Percentiles rank a stretch among this genome's conserved stretches.
phyloP scores from a whole-genome alignment of 2,329 filamentous ascomycete species.

The Akanthomyces lecanii region DNA sequence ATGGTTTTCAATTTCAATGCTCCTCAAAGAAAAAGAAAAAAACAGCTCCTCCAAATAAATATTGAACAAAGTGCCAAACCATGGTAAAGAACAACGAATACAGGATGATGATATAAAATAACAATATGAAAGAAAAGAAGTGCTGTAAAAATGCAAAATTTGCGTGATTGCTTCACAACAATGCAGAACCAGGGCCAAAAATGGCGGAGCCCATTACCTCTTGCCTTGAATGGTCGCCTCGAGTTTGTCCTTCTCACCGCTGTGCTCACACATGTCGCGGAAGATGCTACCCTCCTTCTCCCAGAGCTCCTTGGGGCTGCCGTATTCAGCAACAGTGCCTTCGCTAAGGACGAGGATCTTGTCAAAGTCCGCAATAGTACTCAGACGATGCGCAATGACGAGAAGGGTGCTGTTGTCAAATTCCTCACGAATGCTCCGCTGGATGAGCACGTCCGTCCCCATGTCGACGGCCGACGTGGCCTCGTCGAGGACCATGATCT shows the following conservation, averaged over 20 bases:
- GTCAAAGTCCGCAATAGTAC: conserved; percentile 74
- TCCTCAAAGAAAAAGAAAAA: no score
- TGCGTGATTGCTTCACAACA: background rate
- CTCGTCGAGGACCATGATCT: conserved; percentile 77
- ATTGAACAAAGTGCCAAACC: background rate
- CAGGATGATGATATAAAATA: background rate
- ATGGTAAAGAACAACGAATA: background rate
- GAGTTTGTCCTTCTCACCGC: conserved; percentile 54
- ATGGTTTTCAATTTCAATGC: no score
- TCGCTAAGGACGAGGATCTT: conserved; percentile 67
- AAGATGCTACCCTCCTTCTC: conserved; percentile 50
- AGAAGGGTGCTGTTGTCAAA: conserved; percentile 65
- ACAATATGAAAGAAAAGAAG: background rate
- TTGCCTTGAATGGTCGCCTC: conserved; percentile 40
- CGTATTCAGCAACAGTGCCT: conserved; percentile 64
- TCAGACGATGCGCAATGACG: conserved; percentile 71
- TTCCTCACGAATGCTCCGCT: conserved; percentile 67
- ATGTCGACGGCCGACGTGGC: conserved; percentile 77
- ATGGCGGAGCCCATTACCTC: background rate
- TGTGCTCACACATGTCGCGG: conserved; percentile 59
- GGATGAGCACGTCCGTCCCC: conserved; percentile 69
- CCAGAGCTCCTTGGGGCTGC: conserved; percentile 60
- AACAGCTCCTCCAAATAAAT: background rate
- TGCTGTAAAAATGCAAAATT: conserved; percentile 5
- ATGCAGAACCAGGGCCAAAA: background rate